Conservation (phyloP, 306 rosid species). For the Casuarina cunninghamiana region DNA sequence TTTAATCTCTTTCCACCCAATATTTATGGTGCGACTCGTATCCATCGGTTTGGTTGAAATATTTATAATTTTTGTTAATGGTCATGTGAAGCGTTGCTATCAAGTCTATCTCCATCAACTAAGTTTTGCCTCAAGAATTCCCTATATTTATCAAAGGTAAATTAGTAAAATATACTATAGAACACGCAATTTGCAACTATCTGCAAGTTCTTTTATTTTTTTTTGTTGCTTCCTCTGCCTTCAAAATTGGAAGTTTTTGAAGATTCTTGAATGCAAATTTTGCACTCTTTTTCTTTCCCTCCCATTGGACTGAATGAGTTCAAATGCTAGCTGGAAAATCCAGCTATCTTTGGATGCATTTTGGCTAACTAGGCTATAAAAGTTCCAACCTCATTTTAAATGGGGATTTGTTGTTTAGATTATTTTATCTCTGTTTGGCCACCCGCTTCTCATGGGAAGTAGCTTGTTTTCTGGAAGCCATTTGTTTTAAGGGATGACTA, state of each 20-base stretch:
- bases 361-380: not conserved
- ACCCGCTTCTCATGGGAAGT: not conserved
- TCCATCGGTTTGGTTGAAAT: not conserved
- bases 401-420: not conserved
- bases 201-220: not conserved
- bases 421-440: not conserved
- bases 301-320: not conserved
- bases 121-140: not conserved
- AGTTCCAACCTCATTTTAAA: not conserved
- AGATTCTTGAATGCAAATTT: not conserved
- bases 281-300: not conserved
- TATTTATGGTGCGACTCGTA: not conserved
- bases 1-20: not conserved
- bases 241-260: not conserved
- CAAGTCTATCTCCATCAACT: not conserved
- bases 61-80: too few species aligned
- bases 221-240: not conserved
- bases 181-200: not conserved
- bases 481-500: not conserved
- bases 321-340: not conserved
- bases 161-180: not conserved
- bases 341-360: not conserved
- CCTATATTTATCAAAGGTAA: not conserved
- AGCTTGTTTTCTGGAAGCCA: not conserved
- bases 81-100: not conserved